Evolutionary conservation across 306 rosid genomes (phyloP).

Genomic region (Acacia confusa): DNA sequence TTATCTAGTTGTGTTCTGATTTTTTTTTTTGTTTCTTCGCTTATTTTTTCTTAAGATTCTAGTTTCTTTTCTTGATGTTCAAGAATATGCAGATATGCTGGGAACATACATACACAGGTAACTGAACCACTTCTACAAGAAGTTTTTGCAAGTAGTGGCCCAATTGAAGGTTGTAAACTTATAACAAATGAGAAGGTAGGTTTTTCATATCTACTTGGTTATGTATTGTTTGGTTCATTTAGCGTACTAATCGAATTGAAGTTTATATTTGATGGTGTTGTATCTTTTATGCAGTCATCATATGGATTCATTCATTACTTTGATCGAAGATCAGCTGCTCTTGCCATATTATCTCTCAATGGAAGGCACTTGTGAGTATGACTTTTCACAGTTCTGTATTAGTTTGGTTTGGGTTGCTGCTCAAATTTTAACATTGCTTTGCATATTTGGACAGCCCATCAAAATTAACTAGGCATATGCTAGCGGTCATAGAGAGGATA

Average conservation of each 20-base stretch:
- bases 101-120: slow-evolving; percentile 92
- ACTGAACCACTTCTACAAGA: slow-evolving; percentile 98
- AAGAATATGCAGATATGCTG: slow-evolving; percentile 86
- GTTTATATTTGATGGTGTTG: slow-evolving; percentile 20
- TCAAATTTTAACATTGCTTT: slow-evolving; percentile 31
- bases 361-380: slow-evolving; percentile 93
- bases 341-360: slow-evolving; percentile 87
- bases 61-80: slow-evolving; percentile 48
- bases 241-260: not conserved
- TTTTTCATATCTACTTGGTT: not conserved
- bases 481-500: slow-evolving; percentile 98
- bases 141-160: slow-evolving; percentile 90
- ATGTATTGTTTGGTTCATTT: slow-evolving; percentile 25
- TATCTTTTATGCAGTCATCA: slow-evolving; percentile 74
- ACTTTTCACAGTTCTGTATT: not conserved
- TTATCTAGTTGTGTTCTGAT: slow-evolving; percentile 39
- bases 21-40: slow-evolving; percentile 31
- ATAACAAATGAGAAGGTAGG: slow-evolving; percentile 92
- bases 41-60: slow-evolving; percentile 47
- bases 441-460: slow-evolving; percentile 97
- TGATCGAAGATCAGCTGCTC: slow-evolving; percentile 95
- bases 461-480: slow-evolving; percentile 99
- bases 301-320: slow-evolving; percentile 94
- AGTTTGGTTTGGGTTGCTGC: slow-evolving; percentile 25
- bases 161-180: slow-evolving; percentile 91